Percentiles rank a stretch among this genome's conserved stretches.
Evolutionary conservation across 2,329 filamentous ascomycete genomes (phyloP).

Genomic region (Alternaria dauci): DNA sequence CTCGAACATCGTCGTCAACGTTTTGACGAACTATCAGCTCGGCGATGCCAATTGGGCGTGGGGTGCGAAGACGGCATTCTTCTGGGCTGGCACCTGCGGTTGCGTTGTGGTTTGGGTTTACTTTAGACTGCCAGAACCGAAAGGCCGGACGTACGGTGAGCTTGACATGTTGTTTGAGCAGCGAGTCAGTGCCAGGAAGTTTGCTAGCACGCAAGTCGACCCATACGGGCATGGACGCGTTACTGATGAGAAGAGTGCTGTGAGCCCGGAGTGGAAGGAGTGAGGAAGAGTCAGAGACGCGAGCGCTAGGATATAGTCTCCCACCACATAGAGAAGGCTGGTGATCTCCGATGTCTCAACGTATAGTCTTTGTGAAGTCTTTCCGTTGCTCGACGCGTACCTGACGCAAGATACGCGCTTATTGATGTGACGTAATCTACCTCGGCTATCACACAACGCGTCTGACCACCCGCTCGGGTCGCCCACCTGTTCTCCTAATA

Average conservation of each 20-base stretch:
- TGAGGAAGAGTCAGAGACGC: neutral
- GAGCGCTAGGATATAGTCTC: neutral
- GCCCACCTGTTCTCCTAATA: neutral
- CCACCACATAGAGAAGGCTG: neutral
- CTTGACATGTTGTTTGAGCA: conserved; percentile 81
- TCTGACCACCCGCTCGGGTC: neutral
- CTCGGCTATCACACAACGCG: neutral
- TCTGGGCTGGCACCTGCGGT: conserved; percentile 82
- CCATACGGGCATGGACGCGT: conserved; percentile 24
- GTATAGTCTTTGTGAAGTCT: neutral
- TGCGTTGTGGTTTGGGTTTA: conserved; percentile 79
- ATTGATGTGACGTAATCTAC: neutral
- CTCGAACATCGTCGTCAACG: conserved; percentile 79
- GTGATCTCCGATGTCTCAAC: neutral
- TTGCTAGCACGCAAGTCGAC: conserved; percentile 31
- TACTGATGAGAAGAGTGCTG: conserved; percentile 18
- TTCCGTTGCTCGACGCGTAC: neutral
- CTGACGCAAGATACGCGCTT: neutral
- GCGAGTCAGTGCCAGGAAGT: conserved; percentile 35
- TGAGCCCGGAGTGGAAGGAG: conserved; percentile 25
- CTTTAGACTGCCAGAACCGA: conserved; percentile 80
- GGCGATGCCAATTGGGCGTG: conserved; percentile 74
- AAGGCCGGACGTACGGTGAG: conserved; percentile 81
- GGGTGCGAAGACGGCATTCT: conserved; percentile 84
- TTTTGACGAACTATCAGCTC: conserved; percentile 66